Conservation (phyloP, 169 alveolate species). For the Plasmodium inui region DNA sequence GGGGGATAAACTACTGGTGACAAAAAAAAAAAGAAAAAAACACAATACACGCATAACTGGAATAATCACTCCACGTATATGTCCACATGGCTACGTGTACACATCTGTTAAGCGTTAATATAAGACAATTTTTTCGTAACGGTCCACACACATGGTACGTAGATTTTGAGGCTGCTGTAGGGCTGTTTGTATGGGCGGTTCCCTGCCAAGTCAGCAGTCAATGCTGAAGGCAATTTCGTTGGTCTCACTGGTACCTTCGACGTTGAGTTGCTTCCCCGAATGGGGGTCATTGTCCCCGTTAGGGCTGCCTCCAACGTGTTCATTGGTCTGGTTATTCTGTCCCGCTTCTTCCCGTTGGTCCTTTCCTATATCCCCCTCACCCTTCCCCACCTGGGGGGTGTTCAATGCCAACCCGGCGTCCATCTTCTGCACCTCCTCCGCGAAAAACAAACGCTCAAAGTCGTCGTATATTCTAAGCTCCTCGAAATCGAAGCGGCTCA, state of each 20-base stretch:
- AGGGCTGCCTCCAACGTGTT: neutral
- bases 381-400: neutral
- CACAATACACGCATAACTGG: neutral
- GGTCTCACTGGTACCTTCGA: neutral
- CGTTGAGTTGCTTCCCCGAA: neutral
- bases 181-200: neutral
- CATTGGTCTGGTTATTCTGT: neutral
- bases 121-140: neutral
- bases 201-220: neutral
- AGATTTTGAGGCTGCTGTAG: neutral
- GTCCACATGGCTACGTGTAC: neutral
- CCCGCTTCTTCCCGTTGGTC: neutral
- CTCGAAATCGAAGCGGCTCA: conserved; percentile 41
- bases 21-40: conserved; percentile 1
- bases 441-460: conserved; percentile 21
- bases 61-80: neutral
- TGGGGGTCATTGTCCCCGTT: neutral
- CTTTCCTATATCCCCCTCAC: neutral
- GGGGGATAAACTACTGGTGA: neutral
- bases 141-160: neutral
- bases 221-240: neutral
- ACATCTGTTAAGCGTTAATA: neutral
- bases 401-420: neutral
- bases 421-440: conserved; percentile 20
- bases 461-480: conserved; percentile 42